Conservation (phyloP, 2,329 filamentous ascomycete genomes). For the Curvularia hawaiiensis region DNA sequence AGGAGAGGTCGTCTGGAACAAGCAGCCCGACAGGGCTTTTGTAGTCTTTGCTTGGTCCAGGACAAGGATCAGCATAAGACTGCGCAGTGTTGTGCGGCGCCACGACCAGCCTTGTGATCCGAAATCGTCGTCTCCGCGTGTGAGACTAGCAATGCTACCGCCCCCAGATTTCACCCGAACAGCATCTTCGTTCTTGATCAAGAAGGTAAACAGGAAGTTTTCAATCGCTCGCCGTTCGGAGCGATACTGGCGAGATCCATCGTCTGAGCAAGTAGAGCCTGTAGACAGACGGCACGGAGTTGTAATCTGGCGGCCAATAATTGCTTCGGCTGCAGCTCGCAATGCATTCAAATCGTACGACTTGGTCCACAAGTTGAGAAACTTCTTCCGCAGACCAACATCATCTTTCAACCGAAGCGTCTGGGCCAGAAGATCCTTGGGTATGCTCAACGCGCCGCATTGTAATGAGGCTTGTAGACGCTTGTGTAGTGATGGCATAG, state of each 20-base stretch:
- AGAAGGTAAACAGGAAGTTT: constrained; percentile 61
- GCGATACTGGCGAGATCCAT: constrained; percentile 42
- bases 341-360: constrained; percentile 61
- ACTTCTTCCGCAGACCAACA: constrained; percentile 62
- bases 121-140: constrained; percentile 47
- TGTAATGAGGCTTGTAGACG: constrained; percentile 63
- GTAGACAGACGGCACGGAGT: constrained; percentile 45
- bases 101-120: constrained; percentile 56
- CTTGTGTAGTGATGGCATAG: constrained; percentile 59
- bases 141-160: constrained; percentile 48
- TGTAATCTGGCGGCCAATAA: constrained; percentile 61
- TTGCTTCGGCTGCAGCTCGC: constrained; percentile 60
- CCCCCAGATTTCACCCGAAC: constrained; percentile 45
- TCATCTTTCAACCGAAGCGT: constrained; percentile 59
- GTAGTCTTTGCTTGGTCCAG: constrained; percentile 60
- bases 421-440: constrained; percentile 56
- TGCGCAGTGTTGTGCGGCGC: constrained; percentile 62
- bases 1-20: constrained; percentile 59
- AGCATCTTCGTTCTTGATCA: constrained; percentile 65
- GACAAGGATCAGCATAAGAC: constrained; percentile 64
- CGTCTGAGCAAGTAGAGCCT: constrained; percentile 42
- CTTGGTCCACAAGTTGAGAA: constrained; percentile 62
- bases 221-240: constrained; percentile 53
- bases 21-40: constrained; percentile 47
- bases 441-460: constrained; percentile 62